These are phyloP conservation scores for Phytophthora constricta DNA, from an alignment of 352 stramenopile genomes.

Conservation along the genomic window DNA sequence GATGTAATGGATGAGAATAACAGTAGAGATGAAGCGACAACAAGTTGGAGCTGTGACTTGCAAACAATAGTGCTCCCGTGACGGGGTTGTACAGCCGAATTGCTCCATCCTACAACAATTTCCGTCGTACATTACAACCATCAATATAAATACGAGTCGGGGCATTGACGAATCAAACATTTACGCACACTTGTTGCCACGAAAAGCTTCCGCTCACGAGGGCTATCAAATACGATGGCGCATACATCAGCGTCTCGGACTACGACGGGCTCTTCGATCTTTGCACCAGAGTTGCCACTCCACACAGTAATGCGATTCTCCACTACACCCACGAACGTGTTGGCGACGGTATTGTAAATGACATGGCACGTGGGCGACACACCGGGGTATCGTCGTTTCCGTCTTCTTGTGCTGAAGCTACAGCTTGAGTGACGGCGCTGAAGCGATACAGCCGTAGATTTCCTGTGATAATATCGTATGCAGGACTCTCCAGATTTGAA, in stretches of 20 bases:
- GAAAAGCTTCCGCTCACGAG: slow-evolving; percentile 72
- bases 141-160: not conserved
- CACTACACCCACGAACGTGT: slow-evolving; percentile 64
- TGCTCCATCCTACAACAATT: slow-evolving; percentile 43
- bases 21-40: not conserved
- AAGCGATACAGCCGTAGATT: slow-evolving; percentile 67
- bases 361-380: slow-evolving; percentile 46
- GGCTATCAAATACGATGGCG: slow-evolving; percentile 62
- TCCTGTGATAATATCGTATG: slow-evolving; percentile 58
- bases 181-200: slow-evolving; percentile 66
- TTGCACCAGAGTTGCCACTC: slow-evolving; percentile 66
- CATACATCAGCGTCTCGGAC: slow-evolving; percentile 65
- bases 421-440: slow-evolving; percentile 42
- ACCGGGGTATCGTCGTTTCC: slow-evolving; percentile 28
- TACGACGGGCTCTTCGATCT: slow-evolving; percentile 58
- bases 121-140: not conserved
- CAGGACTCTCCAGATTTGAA: slow-evolving; percentile 24
- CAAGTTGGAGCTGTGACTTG: slow-evolving; percentile 11
- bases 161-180: not conserved
- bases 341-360: slow-evolving; percentile 65
- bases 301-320: slow-evolving; percentile 71
- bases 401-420: slow-evolving; percentile 19
- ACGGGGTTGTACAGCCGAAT: slow-evolving; percentile 78
- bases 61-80: slow-evolving; percentile 56
- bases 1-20: not conserved